Evolutionary conservation across 116 monocot species (phyloP), one percentile per base, ranked within the genome.

Genomic region (Iris pallida): DNA sequence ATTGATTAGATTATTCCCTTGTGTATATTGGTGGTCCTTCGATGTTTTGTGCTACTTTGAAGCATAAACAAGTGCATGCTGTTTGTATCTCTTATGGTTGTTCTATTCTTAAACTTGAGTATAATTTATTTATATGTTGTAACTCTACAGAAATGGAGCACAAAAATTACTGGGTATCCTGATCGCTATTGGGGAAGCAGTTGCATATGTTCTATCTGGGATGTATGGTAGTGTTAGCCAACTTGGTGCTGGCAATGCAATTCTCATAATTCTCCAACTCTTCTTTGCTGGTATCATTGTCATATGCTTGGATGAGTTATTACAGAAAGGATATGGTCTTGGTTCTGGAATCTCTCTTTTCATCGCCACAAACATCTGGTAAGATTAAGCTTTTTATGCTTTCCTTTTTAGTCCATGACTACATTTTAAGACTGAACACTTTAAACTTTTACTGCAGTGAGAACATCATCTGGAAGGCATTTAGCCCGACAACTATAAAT

Each of bases 391-490:
- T 64, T 2, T 40, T 6, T 51, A 14, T 9, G 7, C 18, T 47
- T 44, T 55, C 12, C 12, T 55, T 47, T 19, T 47, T 47, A 5
- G 17, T n/a, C 8, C 20, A 59, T 53, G 6, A 19, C 9, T 6
- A 2, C 46, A 12, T 51, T 8, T 15, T 55, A 17, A 48, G 7
- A 48, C 47, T 48, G 9, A 48, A 10, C 47, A 48, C 9, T 48
- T 48, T 42, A 3, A 15, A 8, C 42, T 58, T 45, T 56, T 72
- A 75, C 67, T 68, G 53, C 65, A 80, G 80, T 71, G 75, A 80
- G 57, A 80, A 71, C 68, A 71, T 80, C 8, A 71, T 80, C 11
- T 75, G 75, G 80, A 80, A 80, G 48, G 75, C 80, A 45, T 81
- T 81, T 53, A 81, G 81, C 53, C 75, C 72, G 19, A 74, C 66